Evolutionary conservation across 108 stramenopile species (phyloP), one percentile per base, ranked within the genome.

Genomic region (Skeletonema costatum): DNA sequence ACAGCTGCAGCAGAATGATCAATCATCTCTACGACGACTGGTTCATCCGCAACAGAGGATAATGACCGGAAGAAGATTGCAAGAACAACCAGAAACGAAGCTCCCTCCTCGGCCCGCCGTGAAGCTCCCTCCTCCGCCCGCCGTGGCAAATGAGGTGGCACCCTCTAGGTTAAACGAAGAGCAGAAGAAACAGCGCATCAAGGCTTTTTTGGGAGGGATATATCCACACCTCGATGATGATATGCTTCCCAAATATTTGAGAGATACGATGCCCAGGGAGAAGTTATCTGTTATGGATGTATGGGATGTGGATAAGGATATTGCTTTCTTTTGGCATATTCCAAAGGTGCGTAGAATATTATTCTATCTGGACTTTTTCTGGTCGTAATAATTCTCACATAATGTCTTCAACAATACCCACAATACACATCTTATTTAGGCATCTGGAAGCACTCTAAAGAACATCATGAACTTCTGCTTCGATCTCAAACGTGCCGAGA

Each of bases 251-350:
- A 14, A 69, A 16, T 76, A 76, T 29, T 51, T 76, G 50, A 13
- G 68, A 41, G 76, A 76, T 63, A 63, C 68, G 8, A 29, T 56
- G 53, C 53, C 53, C 25, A 16, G 53, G 10, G 53, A 56, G 53
- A 56, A 56, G 25, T 56, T 56, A 25, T 56, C 53, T 29, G 25
- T 70, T 19, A 25, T 58, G 32, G 32, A 70, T 35, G 10, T 33
- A 51, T 32, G 32, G 17, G 46, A 68, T 13, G 14, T 44, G 71
- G 41, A 36, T 19, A 21, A 25, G 71, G 74, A 75, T 60, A 13
- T 75, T 32, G 58, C 53, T 7, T 75, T 33, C 66, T 75, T 75
- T 56, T 75, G 74, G 74, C 74, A 75, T 30, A 70, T 75, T 51
- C 74, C 74, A 11, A 75, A 75, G 58, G 71, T 71, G 60, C 19